Base-by-base conservation (phyloP, 2,329 filamentous ascomycete genomes). In the Aureobasidium subglaciale region DNA sequence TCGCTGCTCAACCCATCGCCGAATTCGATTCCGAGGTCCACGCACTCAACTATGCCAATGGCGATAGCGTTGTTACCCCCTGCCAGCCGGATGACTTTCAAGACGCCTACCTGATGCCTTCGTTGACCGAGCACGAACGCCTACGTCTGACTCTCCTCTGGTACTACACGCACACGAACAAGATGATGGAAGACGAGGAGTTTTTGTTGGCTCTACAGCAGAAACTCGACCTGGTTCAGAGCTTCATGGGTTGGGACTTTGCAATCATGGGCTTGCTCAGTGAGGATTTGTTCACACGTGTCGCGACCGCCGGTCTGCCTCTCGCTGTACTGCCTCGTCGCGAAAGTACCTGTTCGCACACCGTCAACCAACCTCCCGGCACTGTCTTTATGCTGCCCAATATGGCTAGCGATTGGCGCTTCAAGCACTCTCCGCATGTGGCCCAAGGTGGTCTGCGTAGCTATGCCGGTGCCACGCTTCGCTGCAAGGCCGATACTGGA, bases 281-380 rank as follows among this genome's bases (percentile, higher is more conserved):
- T 24, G 65, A 73, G 57, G 69, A 75, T 42, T 67, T 70, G 29
- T 77, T 72, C 59, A 72, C 69, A 4, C 70, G 75, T 13, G 57
- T 77, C 22, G 74, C 69, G 2, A 71, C 74, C 0, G 66, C 71
- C 1, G 73, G 73, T 2, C 62, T 77, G 4, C 67, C 71, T 0
- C 60, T 76, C 1, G 71, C 68, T 15, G 65, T 74, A 8, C 58
- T 78, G 3, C 75, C 75, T 0, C 71, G 75, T 5, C 69, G 74
- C 7, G 75, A 78, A 58, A 73, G 69, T 10, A 68, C 71, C 0
- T 77, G 75, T 60, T 68, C 74, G 0, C 75, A 77, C 34, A 76
- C 73, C 0, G 67, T 76, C 49, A 58, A 54, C 22, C 56, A 57
- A 15, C 32, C 56, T 9, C 20, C 48, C 2, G 53, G 25, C 22